A percentile compares a stretch with the other conserved stretches of the same genome.
phyloP scores from a whole-genome alignment of 2,329 filamentous ascomycete genomes.

The Fusarium lyarnte region DNA sequence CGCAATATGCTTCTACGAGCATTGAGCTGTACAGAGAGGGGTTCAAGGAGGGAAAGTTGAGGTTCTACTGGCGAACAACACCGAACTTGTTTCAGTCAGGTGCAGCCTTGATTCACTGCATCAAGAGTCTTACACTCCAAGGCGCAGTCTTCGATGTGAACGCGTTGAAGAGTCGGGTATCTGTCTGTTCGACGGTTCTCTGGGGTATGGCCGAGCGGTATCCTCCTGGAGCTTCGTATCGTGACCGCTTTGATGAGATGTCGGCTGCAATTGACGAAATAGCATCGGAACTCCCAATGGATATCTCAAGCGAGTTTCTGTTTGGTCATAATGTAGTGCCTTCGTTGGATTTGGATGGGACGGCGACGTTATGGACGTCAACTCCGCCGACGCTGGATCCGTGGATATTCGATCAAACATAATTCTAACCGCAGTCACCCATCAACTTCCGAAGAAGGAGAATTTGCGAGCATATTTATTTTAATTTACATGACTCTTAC shows the following conservation, averaged over 20 bases:
- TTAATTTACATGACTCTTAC: accelerated
- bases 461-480: accelerated
- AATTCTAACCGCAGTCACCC: neutral
- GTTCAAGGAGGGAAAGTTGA: constrained; percentile 36
- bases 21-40: constrained; percentile 32
- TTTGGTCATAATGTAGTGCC: neutral
- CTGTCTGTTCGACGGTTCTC: constrained; percentile 37
- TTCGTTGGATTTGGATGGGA: constrained; percentile 1
- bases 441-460: no score
- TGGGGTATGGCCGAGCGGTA: constrained; percentile 46
- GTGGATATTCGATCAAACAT: constrained; percentile 6
- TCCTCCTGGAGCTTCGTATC: constrained; percentile 35
- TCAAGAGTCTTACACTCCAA: neutral
- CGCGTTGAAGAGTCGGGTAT: constrained; percentile 11
- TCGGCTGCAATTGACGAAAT: constrained; percentile 12
- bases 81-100: constrained; percentile 40
- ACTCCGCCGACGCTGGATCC: constrained; percentile 2
- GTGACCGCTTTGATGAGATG: constrained; percentile 41
- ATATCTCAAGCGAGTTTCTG: neutral
- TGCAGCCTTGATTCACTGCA: constrained; percentile 37
- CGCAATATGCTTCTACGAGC: constrained; percentile 22
- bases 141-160: neutral
- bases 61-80: constrained; percentile 43
- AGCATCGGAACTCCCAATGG: accelerated
- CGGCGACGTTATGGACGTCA: neutral